Evolutionary conservation across 1,284 basidiomycete genomes (phyloP), one percentile per base, ranked within the genome.

Genomic region (Boletellus deceptivus): DNA sequence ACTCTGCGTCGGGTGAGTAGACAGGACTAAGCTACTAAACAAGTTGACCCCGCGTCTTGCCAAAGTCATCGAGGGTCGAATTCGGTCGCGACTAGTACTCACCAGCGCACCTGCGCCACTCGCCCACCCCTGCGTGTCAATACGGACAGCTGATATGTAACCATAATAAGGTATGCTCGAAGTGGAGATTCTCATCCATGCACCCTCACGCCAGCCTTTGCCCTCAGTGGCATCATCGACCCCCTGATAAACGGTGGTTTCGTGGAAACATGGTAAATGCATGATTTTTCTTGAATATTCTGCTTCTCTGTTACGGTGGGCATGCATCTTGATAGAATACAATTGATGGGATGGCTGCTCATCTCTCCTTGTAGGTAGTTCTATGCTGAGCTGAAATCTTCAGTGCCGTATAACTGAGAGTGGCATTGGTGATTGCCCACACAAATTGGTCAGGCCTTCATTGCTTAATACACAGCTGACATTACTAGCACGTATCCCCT

Each of bases 321-420:
- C 14, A 31, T 20, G 27, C 34, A 14, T 18, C 17, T 41, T 20
- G 24, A 22, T 16, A 64, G 61, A 40, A 58, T 16, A 46, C 60
- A 59, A 50, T 72, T 61, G 70, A 61, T 62, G 59, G 64, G 22
- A 63, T 66, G 64, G 62, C 59, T 18, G 60, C 68, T 10, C 70
- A 66, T 45, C 68, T 76, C 14, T 73, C 73, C 9, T 31, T 6
- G 52, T 75, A 3, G 34, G 67, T 33, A 85, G 82, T 55, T 86
- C 85, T 62, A 75, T 81, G 34, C 73, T 82, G 76, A 82, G 83
- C 11, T 86, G 82, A 79, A 82, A 83, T 59, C n/a, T 80, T 25
- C 8, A 25, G 8, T 83, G 61, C 78, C 75, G 73, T 83, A 80
- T 62, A 80, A 77, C 64, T 82, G 79, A 73, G 64, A 73, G 64